Evolutionary conservation across 352 stramenopile genomes (phyloP), one percentile per base, ranked within the genome.

Genomic region (Stramenopiles sp.): DNA sequence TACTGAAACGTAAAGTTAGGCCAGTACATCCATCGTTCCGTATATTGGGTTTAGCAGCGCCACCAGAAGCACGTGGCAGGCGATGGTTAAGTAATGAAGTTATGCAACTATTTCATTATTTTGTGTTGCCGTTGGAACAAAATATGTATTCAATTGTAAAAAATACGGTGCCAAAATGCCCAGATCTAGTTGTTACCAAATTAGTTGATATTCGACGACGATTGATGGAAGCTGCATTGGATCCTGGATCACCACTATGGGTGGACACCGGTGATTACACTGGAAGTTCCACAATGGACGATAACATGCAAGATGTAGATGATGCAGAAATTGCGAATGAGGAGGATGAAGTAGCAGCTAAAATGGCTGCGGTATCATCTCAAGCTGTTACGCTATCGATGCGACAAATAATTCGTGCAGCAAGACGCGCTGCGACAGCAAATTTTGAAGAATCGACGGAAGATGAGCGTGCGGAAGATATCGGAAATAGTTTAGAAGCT

Each of bases 11-110:
- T 81, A 82, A 30, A 30, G 83, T 94, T 1, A 84, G 85, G 30
- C 79, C 86, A 7, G 92, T 95, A 43, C 90, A 96, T 81, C 89
- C 91, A 4, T 91, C 88, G 7, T 96, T 96, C 82, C 88, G 90
- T 23, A 89, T 96, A 65, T 83, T 95, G 63, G 89, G 88, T 27
- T 90, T 96, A 63, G 91, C 87, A 0, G 31, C 31, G 4, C 65
- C 65, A 13, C 30, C 65, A 7, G 30, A 31, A 13, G 30, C 30
- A 33, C 65, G 65, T 33, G 65, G 65, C 4, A 76, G 31, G 13
- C 30, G 30, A 13, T 76, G 65, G 65, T 33, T 76, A 33, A 33
- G 30, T 7, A 76, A 76, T 76, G 65, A 76, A 33, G 65, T 76
- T 13, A 76, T 76, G 65, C 65, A 76, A 33, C 13, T 76, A 33